Conservation (phyloP, 352 stramenopile genomes). For the Phytophthora pluvialis region DNA sequence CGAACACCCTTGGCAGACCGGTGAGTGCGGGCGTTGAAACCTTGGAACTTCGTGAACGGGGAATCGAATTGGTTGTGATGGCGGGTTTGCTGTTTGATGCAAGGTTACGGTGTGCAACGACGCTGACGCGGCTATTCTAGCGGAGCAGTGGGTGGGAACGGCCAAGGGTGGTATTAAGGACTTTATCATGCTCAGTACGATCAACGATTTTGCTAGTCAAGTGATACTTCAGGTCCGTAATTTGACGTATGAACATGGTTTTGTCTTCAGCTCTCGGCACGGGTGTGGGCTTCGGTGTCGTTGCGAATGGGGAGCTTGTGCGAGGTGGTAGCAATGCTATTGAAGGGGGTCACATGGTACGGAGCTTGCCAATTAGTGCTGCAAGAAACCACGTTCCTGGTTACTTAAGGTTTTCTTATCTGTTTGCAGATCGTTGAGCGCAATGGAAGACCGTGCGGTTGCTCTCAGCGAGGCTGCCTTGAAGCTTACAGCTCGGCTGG, state of each 20-base stretch:
- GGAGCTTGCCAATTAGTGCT: not conserved
- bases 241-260: constrained; percentile 6
- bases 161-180: constrained; percentile 63
- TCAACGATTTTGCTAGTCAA: not conserved
- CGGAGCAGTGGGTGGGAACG: constrained; percentile 81
- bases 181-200: constrained; percentile 88
- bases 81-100: not conserved
- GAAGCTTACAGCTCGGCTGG: constrained; percentile 81
- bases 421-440: constrained; percentile 78
- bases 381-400: not conserved
- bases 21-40: constrained; percentile 14
- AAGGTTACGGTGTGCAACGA: constrained; percentile 77
- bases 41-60: no score
- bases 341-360: constrained; percentile 84
- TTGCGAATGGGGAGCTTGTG: constrained; percentile 73
- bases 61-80: not conserved
- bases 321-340: constrained; percentile 69
- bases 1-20: constrained; percentile 39
- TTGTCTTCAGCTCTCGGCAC: constrained; percentile 66
- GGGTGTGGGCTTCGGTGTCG: constrained; percentile 71
- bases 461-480: constrained; percentile 76
- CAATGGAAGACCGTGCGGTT: constrained; percentile 77
- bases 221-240: not conserved
- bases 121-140: constrained; percentile 80
- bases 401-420: not conserved